These are phyloP conservation scores for Tilletiopsis washingtonensis DNA, from an alignment of 1,284 basidiomycete species.

Conservation along the genomic window DNA sequence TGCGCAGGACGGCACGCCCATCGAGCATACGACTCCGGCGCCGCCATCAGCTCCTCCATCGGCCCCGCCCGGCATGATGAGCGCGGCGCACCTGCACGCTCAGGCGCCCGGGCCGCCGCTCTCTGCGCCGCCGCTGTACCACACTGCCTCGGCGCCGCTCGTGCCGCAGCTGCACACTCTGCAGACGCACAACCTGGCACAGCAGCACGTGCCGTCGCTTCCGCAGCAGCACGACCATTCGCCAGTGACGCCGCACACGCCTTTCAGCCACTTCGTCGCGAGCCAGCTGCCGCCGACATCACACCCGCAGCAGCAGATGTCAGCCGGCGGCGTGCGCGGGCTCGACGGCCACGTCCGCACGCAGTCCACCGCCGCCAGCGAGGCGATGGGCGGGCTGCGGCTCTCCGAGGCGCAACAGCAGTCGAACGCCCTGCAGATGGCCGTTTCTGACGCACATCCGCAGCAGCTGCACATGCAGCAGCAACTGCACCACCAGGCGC, in stretches of 20 bases:
- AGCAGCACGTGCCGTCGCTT: background rate
- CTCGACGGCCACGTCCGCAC: too few relatives aligned
- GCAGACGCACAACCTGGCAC: background rate
- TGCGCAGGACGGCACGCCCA: slow-evolving; percentile 7
- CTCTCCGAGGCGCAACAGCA: too few relatives aligned
- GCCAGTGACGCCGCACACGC: background rate
- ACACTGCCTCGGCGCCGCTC: slow-evolving; percentile 5
- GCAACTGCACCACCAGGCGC: too few relatives aligned
- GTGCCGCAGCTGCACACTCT: slow-evolving; percentile 7
- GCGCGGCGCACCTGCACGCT: background rate
- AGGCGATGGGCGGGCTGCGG: too few relatives aligned
- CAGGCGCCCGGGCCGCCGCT: slow-evolving; percentile 2
- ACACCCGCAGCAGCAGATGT: too few relatives aligned
- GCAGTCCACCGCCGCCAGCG: too few relatives aligned
- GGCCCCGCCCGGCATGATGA: slow-evolving; percentile 8
- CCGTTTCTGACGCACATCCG: too few relatives aligned
- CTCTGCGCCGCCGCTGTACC: slow-evolving; percentile 6
- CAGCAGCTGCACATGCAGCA: too few relatives aligned
- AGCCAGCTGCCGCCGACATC: slow-evolving; percentile 1
- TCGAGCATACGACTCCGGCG: slow-evolving; percentile 3
- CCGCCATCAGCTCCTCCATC: slow-evolving; percentile 10
- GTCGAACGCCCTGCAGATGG: too few relatives aligned
- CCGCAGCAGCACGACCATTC: background rate
- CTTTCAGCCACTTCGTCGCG: background rate
- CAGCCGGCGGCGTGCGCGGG: too few relatives aligned